Evolutionary conservation across 306 rosid species (phyloP), one percentile per base, ranked within the genome.

Genomic region (Fagus sylvatica): DNA sequence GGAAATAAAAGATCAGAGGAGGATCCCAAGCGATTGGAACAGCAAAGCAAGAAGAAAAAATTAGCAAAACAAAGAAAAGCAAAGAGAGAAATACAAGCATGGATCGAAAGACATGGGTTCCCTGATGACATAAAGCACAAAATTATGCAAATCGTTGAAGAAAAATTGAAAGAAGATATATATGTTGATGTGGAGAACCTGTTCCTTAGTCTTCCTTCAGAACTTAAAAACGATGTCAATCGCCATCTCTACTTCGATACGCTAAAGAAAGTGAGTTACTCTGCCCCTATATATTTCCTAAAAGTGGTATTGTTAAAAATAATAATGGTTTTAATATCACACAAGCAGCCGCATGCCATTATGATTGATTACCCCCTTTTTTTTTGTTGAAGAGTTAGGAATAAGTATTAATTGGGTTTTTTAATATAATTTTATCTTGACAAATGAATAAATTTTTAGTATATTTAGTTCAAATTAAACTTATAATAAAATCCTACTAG

Each of bases 101-200:
- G 98, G 98, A 89, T 90, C 90, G 84, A 91, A 51, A 96, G 86
- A 80, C 88, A 97, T 30, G 66, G 88, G 78, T 94, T 94, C 74
- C 96, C 97, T 2, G 91, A 89, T 72, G 80, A 85, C 84, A 77
- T 91, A 73, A 87, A 89, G 83, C 89, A 87, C 74, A 84, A 93
- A 49, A 90, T 94, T 79, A 89, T 97, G 84, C 88, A 93, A 60
- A 86, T 87, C 65, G 93, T 91, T 48, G 94, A 94, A 37, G 89
- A 89, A 90, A 94, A 78, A 83, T 91, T 93, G 97, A 94, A 89
- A 83, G 97, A 94, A 86, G 89, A 96, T 62, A 85, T 93, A 83
- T 96, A 93, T 48, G 94, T 91, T 72, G 96, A 94, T 54, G 97
- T 87, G 81, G 93, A 94, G 61, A 76, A 80, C 78, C 83, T 91